Percentiles rank a stretch among this genome's conserved stretches.
phyloP scores from a whole-genome alignment of 768 basidiomycete genomes.

The Pilatotrama ljubarskyi region DNA sequence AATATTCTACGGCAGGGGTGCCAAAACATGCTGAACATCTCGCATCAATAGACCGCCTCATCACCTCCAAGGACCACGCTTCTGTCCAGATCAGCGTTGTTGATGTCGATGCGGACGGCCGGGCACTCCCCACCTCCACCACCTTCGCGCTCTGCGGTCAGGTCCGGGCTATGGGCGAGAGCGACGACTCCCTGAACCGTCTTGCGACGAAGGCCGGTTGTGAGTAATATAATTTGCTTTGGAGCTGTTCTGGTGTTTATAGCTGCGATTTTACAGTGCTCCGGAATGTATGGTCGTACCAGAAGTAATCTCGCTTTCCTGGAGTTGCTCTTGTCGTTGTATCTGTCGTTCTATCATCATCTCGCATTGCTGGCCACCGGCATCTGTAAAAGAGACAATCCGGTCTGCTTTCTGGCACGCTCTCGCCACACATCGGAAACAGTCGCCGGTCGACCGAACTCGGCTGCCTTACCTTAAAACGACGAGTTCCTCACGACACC shows the following conservation, averaged over 20 bases:
- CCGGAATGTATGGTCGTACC: constrained; percentile 94
- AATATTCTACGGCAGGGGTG: background rate
- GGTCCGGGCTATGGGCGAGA: constrained; percentile 93
- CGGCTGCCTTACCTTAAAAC: too few species aligned
- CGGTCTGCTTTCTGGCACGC: background rate
- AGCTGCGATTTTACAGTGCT: constrained; percentile 62
- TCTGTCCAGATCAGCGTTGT: constrained; percentile 95
- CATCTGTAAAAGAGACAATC: constrained; percentile 12
- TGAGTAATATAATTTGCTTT: constrained; percentile 48
- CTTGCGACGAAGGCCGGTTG: constrained; percentile 93
- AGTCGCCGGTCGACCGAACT: too few species aligned
- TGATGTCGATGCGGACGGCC: constrained; percentile 91
- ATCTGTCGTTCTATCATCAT: constrained; percentile 20
- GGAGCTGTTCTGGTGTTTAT: background rate
- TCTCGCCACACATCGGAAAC: background rate
- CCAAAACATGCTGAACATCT: background rate
- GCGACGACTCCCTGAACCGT: constrained; percentile 95
- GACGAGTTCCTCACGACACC: too few species aligned
- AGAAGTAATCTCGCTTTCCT: constrained; percentile 62
- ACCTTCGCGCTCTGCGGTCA: constrained; percentile 94
- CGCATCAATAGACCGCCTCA: constrained; percentile 77
- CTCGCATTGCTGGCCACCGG: constrained; percentile 4
- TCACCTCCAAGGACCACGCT: constrained; percentile 98
- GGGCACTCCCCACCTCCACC: constrained; percentile 74
- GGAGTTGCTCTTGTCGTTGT: constrained; percentile 25